Conservation (phyloP, 345 rosid genomes). For the Geranium brycei region DNA sequence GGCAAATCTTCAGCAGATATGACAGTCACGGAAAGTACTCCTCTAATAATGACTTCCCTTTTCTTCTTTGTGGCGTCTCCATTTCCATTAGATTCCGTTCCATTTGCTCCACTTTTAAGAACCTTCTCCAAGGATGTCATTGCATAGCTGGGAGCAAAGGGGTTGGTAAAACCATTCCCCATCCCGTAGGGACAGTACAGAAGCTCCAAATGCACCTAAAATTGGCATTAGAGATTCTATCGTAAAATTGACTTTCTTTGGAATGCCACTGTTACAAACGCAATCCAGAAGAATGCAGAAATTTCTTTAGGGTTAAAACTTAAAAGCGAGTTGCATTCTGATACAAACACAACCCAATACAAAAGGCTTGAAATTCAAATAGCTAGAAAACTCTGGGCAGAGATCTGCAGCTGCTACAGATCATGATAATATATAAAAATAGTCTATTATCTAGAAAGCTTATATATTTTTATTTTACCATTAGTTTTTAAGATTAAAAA, state of each 20-base stretch:
- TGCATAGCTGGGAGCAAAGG: slow-evolving; percentile 33
- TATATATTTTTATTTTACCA: too few species aligned
- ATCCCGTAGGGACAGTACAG: slow-evolving; percentile 53
- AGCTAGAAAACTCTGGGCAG: too few species aligned
- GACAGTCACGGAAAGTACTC: slow-evolving; percentile 67
- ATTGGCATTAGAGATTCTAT: background rate
- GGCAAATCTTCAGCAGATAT: slow-evolving; percentile 68
- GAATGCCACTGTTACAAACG: background rate
- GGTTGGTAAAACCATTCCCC: slow-evolving; percentile 43
- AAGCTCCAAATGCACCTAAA: slow-evolving; percentile 78
- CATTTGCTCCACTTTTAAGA: slow-evolving; percentile 33
- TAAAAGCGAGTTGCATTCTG: background rate
- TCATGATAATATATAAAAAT: too few species aligned
- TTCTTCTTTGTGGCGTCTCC: slow-evolving; percentile 21
- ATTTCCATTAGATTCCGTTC: slow-evolving; percentile 14
- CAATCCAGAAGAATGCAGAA: background rate
- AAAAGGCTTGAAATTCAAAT: too few species aligned
- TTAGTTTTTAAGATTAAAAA: too few species aligned
- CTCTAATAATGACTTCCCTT: slow-evolving; percentile 61
- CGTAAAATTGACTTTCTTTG: background rate
- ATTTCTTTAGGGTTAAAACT: background rate
- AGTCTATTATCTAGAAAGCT: too few species aligned
- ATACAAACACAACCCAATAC: background rate
- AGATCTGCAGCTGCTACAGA: too few species aligned
- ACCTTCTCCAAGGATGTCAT: slow-evolving; percentile 71